Conservation (phyloP, 257 asterid species). For the Solanum pinnatisectum region DNA sequence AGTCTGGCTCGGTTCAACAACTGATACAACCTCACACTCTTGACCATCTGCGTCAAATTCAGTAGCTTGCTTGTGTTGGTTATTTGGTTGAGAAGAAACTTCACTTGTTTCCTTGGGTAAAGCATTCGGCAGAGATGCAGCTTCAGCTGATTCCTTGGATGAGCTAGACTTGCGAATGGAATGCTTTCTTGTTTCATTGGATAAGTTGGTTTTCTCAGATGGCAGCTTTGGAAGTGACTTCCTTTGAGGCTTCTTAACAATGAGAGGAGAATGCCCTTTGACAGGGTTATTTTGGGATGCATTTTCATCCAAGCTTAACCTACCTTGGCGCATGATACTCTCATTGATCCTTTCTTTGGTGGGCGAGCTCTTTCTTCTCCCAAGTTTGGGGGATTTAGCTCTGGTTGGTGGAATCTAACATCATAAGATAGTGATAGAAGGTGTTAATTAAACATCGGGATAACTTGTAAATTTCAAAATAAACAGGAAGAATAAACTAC, state of each 20-base stretch:
- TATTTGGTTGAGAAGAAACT: slow-evolving; percentile 10
- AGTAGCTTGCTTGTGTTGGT: not conserved
- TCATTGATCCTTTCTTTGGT: slow-evolving; percentile 29
- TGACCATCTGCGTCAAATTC: not conserved
- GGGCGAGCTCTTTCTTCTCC: slow-evolving; percentile 46
- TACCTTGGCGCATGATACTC: slow-evolving; percentile 19
- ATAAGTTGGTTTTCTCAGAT: slow-evolving; percentile 44
- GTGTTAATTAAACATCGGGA: not conserved
- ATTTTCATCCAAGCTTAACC: slow-evolving; percentile 64
- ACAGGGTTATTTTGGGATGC: slow-evolving; percentile 22
- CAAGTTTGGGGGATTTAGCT: slow-evolving; percentile 75
- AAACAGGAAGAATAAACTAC: not conserved
- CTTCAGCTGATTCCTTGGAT: slow-evolving; percentile 31
- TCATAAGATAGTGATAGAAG: not conserved
- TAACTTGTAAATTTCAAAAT: not conserved
- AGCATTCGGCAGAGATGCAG: slow-evolving; percentile 6
- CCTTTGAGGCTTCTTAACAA: slow-evolving; percentile 53
- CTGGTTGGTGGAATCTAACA: slow-evolving; percentile 63
- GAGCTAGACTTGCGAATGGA: slow-evolving; percentile 21
- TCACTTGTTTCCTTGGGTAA: slow-evolving; percentile 9
- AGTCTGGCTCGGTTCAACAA: not conserved
- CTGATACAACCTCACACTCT: not conserved
- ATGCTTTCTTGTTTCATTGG: slow-evolving; percentile 37
- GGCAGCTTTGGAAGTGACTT: slow-evolving; percentile 86
- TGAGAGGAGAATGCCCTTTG: slow-evolving; percentile 29